Base-by-base conservation (phyloP, 2,329 filamentous ascomycete genomes). In the Proliferodiscus dingleyae region DNA sequence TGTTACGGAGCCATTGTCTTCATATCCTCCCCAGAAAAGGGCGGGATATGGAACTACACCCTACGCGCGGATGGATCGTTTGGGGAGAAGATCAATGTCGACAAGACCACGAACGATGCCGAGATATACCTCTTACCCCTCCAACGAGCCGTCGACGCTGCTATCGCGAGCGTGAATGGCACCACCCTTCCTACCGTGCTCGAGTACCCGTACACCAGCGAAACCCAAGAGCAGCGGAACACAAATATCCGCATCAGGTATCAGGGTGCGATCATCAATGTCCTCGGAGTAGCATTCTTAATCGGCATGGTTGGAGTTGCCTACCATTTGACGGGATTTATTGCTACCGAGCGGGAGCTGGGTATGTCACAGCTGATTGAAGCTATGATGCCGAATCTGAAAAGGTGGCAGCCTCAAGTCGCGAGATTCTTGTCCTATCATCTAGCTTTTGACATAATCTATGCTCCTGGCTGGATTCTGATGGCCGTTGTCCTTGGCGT, bases 291-390 rank as follows among this genome's bases (percentile, higher is more conserved):
- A 16, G 82, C 83, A 1, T 89, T 94, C 61, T 81, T 94, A 58
- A 79, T 89, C 40, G 85, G 82, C 16, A 76, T 93, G 44, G 81
- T 93, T 37, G 88, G 87, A 44, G 78, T 95, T 21, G 84, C 83
- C 29, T 96, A 95, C 63, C 89, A 96, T 59, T 72, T 95, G 46
- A 87, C 88, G 0, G 90, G 90, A 7, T 81, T 90, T 57, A 83
- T 95, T 63, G 89, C 90, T 6, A 81, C 83, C 2, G 90, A 96
- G 67, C 75, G 90, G 45, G 90, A 96, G 68, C 73, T 81, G 13
- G 90, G 89, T 47, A 93, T 95, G 77, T 87, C 87, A 4, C 87
- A 89, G 52, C 72, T 96, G 22, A 80, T 96, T 34, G 90, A 96
- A 66, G 85, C 88, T 44, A 95, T 95, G 88, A 90, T 93, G 73